Evolutionary conservation across 257 asterid genomes (phyloP).

Genomic region (Verbascum thapsus): DNA sequence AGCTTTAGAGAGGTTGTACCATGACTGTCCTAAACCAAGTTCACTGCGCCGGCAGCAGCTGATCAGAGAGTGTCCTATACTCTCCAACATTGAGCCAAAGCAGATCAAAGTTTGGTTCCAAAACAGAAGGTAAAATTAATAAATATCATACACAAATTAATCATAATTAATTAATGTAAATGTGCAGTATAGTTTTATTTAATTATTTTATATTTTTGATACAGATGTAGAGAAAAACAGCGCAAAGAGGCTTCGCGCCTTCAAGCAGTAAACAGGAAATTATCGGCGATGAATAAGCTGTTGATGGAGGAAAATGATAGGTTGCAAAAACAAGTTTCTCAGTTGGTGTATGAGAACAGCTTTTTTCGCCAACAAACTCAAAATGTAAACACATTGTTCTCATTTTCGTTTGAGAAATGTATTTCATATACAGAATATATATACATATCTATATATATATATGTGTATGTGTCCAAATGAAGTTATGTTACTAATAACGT

Average conservation of each 20-base stretch:
- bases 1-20: slow-evolving; percentile 90
- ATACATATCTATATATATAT: too few species aligned
- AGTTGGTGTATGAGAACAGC: slow-evolving; percentile 85
- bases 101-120: slow-evolving; percentile 99
- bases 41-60: slow-evolving; percentile 93
- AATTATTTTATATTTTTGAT: slow-evolving; percentile 2
- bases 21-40: slow-evolving; percentile 94
- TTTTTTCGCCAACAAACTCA: slow-evolving; percentile 84
- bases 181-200: not conserved
- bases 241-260: slow-evolving; percentile 92
- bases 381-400: slow-evolving; percentile 45
- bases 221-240: slow-evolving; percentile 94
- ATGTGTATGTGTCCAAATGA: not conserved
- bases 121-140: slow-evolving; percentile 71
- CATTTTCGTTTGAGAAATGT: too few species aligned
- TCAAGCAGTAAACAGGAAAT: slow-evolving; percentile 85
- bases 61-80: slow-evolving; percentile 85
- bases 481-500: too few species aligned
- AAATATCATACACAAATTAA: not conserved
- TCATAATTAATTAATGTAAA: not conserved
- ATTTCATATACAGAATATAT: too few species aligned
- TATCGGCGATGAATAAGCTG: slow-evolving; percentile 92
- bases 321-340: slow-evolving; percentile 95
- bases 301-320: slow-evolving; percentile 99
- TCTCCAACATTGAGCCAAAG: slow-evolving; percentile 91